Conservation (phyloP, 192 early-diverging fungal genomes). For the Coemansia sp. region DNA sequence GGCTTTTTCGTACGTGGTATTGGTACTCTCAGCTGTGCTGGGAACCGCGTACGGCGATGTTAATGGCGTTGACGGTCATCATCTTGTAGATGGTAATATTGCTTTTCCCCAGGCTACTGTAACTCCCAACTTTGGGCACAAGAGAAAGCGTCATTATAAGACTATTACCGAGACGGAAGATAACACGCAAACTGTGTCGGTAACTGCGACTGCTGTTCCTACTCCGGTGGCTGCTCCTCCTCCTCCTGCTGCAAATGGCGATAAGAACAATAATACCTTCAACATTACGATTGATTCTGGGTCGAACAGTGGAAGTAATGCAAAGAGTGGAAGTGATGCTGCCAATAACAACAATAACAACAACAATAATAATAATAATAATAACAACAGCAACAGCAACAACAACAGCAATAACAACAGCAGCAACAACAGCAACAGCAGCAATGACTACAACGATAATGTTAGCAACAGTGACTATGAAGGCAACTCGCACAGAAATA, state of each 20-base stretch:
- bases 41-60: neutral
- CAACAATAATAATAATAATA: neutral
- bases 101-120: neutral
- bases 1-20: neutral
- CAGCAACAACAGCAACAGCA: neutral
- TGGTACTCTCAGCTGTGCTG: neutral
- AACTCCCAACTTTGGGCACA: neutral
- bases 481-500: neutral
- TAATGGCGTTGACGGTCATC: neutral
- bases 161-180: neutral
- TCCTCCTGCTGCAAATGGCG: neutral
- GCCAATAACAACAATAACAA: neutral
- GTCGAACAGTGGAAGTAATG: neutral
- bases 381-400: neutral
- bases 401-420: neutral
- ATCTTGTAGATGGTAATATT: neutral
- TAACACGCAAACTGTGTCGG: neutral
- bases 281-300: slow-evolving; percentile 2
- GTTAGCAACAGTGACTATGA: neutral
- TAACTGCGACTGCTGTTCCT: neutral
- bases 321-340: neutral
- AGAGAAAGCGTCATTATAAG: slow-evolving; percentile 6
- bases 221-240: neutral
- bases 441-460: neutral
- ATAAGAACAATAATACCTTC: neutral